Evolutionary conservation across 106 monocot genomes (phyloP), one percentile per base, ranked within the genome.

Genomic region (Vanilla planifolia): DNA sequence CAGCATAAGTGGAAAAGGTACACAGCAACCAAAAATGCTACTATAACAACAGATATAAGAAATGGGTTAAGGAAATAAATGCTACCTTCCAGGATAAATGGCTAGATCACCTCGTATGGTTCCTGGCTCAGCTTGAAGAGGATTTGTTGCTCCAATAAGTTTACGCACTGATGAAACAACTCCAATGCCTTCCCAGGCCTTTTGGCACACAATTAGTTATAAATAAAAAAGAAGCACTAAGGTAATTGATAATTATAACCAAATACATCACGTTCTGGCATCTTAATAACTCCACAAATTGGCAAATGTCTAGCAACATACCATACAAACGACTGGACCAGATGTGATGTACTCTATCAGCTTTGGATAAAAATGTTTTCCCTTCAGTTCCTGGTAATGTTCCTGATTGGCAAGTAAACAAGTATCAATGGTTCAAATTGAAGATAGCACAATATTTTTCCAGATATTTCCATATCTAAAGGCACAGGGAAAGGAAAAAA

Each of bases 151-250:
- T 68, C 98, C 98, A 55, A 98, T 98, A 50, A 98, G 79, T 71
- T 98, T 92, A 32, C 98, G 84, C 42, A 92, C 88, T 26, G 98
- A 87, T 65, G 80, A 88, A 66, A 98, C 98, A 50, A 88, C 91
- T 65, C 98, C 98, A 59, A 79, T 77, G 59, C 98, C 98, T 69
- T 98, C 98, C 98, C 98, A 98, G 22, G 91, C 96, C 96, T 98
- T 70, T 19, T 39, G 57, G 23, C 6, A 19, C 27, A 17, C 4
- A 16, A 55, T 6, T 5, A 8, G 58, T 36, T 20, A 42, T 0
- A 48, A 60, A 43, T 43, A 42, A 16, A 28, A 64, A 67, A 22
- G 8, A n/a, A 51, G 22, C 33, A 22, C 5, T 48, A 64, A 63
- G n/a, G 17, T 59, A 22, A 23, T 36, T 59, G 9, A 20, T 19